Evolutionary conservation across 176 grass and related monocot species (phyloP).

Genomic region (Triticum aestivum): IWGSC_CS_RefSeq_v2.1 NC_057813.1:232655381-232655880

Average conservation of each 20-base stretch:
- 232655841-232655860: constrained; percentile 86
- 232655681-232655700: constrained; percentile 85
- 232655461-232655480: constrained; percentile 33
- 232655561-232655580: neutral
- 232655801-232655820: constrained; percentile 94
- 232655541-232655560: neutral
- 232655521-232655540: constrained; percentile 12
- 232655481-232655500: neutral
- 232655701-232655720: constrained; percentile 99
- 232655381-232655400: too few species aligned
- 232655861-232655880: constrained; percentile 88
- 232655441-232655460: neutral
- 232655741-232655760: constrained; percentile 98
- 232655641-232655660: neutral
- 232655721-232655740: constrained; percentile 97
- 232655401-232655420: neutral
- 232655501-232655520: constrained; percentile 8
- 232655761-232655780: constrained; percentile 84
- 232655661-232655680: constrained; percentile 40
- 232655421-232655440: neutral
- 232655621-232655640: neutral
- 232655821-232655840: constrained; percentile 95
- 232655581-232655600: constrained; percentile 26
- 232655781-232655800: constrained; percentile 94
- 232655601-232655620: constrained; percentile 19